Evolutionary conservation across 352 stramenopile species (phyloP), one percentile per base, ranked within the genome.

Genomic region (Phytophthora ohioensis): DNA sequence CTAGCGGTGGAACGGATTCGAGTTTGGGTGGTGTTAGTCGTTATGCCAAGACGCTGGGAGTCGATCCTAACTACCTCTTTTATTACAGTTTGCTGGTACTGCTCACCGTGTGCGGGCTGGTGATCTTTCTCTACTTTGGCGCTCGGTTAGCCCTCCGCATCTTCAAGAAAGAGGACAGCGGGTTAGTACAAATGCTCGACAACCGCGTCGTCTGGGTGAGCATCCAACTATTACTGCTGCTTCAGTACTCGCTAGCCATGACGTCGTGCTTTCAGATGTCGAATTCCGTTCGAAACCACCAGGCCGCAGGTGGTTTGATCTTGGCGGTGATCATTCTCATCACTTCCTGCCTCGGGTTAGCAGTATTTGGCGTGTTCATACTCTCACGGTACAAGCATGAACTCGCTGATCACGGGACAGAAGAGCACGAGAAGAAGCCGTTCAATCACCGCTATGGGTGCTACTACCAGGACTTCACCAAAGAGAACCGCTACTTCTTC

Each of bases 211-310:
- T 87, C 34, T 85, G 77, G 75, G 31, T 80, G 32, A 59, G 41
- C 42, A 67, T 87, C 11, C 63, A 83, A 43, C 41, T 89, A 32
- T 63, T 87, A 10, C 47, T 82, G 32, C 60, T 85, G 21, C 64
- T 73, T 11, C 81, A 89, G 58, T 89, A 87, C 60, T 59, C 70
- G 2, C 57, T 89, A 12, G 55, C 79, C 17, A 85, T 86, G 76
- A 80, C n/a, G 81, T 71, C 79, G 31, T 75, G 75, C 61, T 89
- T 83, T 69, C 77, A 86, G 55, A 77, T 89, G 38, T 82, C 82
- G 53, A 60, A 65, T 36, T 67, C 67, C 3, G 15, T 68, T 38
- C 64, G 54, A n/a, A 61, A 45, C 15, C 59, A 72, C 52, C 21
- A 31, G 2, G 35, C 86, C 57, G 68, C 51, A 7, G 76, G 60